Conservation (phyloP, 1,139 yeast genomes). For the Protomyces lactucae-debilis region DNA sequence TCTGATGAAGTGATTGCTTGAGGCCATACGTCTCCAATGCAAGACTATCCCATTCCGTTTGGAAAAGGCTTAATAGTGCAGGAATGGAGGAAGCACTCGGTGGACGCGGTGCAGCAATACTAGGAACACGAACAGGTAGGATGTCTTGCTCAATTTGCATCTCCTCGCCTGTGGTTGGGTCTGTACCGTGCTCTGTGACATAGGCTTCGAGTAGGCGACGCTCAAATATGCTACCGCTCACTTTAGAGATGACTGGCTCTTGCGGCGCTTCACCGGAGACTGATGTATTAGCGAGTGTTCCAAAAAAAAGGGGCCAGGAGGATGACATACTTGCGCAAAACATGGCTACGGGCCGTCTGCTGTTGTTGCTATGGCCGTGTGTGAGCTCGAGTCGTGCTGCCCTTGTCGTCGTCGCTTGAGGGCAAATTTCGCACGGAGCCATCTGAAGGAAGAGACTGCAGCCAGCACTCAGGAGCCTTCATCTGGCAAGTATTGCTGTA, state of each 20-base stretch:
- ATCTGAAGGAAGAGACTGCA: too few relatives aligned
- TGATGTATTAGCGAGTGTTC: neutral
- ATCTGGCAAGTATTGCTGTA: too few relatives aligned
- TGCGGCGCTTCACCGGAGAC: constrained; percentile 25
- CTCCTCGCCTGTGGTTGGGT: constrained; percentile 69
- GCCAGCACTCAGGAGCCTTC: too few relatives aligned
- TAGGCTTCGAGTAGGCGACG: constrained; percentile 56
- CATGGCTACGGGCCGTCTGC: neutral
- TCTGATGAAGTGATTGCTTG: constrained; percentile 61
- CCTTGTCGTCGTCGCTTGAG: too few relatives aligned
- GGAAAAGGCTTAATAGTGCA: constrained; percentile 64
- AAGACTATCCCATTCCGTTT: constrained; percentile 84
- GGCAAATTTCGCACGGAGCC: too few relatives aligned
- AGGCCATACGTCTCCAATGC: constrained; percentile 75
- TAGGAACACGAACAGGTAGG: constrained; percentile 45
- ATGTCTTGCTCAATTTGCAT: constrained; percentile 53
- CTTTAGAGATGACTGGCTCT: constrained; percentile 18
- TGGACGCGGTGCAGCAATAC: constrained; percentile 46
- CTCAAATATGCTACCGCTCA: constrained; percentile 57
- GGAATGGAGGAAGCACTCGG: constrained; percentile 69
- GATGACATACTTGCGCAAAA: neutral
- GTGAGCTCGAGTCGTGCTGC: too few relatives aligned
- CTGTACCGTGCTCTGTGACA: constrained; percentile 60
- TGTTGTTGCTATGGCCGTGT: too few relatives aligned
- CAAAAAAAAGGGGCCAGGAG: neutral